These are phyloP conservation scores for Globisporangium middletonii DNA, from an alignment of 352 stramenopile genomes.

Conservation along the genomic window DNA sequence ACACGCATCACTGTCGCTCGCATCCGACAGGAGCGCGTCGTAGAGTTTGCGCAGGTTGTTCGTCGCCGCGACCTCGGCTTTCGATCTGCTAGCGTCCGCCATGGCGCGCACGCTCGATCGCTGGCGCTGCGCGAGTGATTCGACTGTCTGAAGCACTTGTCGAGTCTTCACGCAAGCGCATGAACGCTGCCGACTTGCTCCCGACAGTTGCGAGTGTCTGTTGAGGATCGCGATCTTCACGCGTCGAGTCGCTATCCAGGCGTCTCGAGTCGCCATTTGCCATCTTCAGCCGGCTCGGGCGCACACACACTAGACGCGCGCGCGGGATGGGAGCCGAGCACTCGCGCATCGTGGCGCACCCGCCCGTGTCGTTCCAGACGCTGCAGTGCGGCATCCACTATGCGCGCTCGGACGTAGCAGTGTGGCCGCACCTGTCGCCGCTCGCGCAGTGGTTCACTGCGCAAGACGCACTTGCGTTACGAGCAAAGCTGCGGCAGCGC, in stretches of 20 bases:
- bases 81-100: constrained; percentile 12
- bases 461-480: constrained; percentile 35
- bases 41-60: constrained; percentile 24
- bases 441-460: constrained; percentile 63
- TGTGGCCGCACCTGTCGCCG: constrained; percentile 57
- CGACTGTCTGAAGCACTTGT: too few species aligned
- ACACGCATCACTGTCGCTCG: neutral
- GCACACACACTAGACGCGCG: neutral
- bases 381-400: constrained; percentile 51
- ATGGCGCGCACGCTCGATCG: neutral
- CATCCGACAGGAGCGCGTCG: constrained; percentile 11
- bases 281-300: too few species aligned
- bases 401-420: constrained; percentile 31
- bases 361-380: constrained; percentile 13
- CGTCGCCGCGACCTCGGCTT: constrained; percentile 24
- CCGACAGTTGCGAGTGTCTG: neutral
- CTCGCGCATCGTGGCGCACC: constrained; percentile 14
- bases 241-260: too few species aligned
- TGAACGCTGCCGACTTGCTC: too few species aligned
- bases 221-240: constrained; percentile 8
- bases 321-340: constrained; percentile 32
- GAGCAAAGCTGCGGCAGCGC: constrained; percentile 21
- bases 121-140: too few species aligned
- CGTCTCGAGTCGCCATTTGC: too few species aligned
- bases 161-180: too few species aligned